Evolutionary conservation across 2,329 filamentous ascomycete species (phyloP).

Genomic region (Ustulina deusta): DNA sequence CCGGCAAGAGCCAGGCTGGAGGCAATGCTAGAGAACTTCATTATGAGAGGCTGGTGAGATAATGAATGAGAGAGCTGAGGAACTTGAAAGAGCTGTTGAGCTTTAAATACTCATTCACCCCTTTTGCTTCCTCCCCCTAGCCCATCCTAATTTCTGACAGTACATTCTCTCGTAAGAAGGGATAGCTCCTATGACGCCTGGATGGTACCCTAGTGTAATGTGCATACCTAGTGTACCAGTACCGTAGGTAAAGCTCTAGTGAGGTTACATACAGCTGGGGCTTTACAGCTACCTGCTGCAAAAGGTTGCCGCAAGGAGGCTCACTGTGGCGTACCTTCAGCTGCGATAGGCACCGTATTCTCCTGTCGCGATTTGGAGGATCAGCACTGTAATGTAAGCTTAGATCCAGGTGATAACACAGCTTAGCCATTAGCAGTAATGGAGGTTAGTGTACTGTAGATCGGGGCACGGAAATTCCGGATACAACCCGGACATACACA

Average conservation of each 20-base stretch:
- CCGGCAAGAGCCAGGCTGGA: conserved; percentile 33
- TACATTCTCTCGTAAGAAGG: conserved; percentile 4
- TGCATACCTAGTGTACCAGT: too few species aligned
- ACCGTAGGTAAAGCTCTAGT: neutral
- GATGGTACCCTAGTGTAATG: neutral
- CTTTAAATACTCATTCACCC: conserved; percentile 27
- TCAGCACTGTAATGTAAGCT: conserved; percentile 25
- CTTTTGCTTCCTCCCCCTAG: neutral
- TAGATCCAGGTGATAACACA: conserved; percentile 28
- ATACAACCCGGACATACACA: conserved; percentile 5
- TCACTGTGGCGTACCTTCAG: neutral
- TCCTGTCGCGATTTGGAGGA: neutral
- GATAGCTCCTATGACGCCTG: neutral
- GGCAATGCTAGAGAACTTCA: conserved; percentile 36
- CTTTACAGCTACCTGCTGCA: neutral
- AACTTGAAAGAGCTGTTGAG: conserved; percentile 3
- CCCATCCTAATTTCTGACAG: neutral
- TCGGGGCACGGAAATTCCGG: neutral
- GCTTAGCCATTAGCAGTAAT: conserved; percentile 9
- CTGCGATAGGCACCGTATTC: neutral
- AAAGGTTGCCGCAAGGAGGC: neutral
- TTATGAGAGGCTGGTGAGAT: conserved; percentile 19
- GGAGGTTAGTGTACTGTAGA: too few species aligned
- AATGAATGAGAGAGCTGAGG: neutral
- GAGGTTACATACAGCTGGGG: conserved; percentile 5